Evolutionary conservation across 1,284 basidiomycete species (phyloP).

Genomic region (Acaromyces ingoldii): DNA sequence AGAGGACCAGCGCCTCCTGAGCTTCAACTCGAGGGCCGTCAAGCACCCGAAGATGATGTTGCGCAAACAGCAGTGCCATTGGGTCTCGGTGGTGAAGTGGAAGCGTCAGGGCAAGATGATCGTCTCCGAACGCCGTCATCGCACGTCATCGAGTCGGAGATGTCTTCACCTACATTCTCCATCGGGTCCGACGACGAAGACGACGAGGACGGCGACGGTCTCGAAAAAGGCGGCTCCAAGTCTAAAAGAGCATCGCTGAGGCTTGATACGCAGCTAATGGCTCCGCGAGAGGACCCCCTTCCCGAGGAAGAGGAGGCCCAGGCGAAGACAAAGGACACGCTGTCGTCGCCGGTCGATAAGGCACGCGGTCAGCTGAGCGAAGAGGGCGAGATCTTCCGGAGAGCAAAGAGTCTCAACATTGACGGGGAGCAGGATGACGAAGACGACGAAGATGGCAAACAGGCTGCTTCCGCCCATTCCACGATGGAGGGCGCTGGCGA

Average conservation of each 20-base stretch:
- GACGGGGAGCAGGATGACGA: slow-evolving; percentile 16
- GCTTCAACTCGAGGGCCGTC: neutral
- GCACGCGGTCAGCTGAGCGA: slow-evolving; percentile 38
- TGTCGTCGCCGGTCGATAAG: too few species aligned
- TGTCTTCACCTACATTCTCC: slow-evolving; percentile 32
- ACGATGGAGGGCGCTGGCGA: neutral
- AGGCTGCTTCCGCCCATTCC: too few species aligned
- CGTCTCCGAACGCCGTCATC: neutral
- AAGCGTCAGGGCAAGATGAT: too few species aligned
- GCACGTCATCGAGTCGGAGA: slow-evolving; percentile 13
- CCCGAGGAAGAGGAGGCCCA: slow-evolving; percentile 3
- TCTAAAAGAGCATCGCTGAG: slow-evolving; percentile 8
- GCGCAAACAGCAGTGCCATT: too few species aligned
- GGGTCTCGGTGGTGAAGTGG: neutral
- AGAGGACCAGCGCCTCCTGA: slow-evolving; percentile 1
- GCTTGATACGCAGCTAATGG: slow-evolving; percentile 10
- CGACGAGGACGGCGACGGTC: slow-evolving; percentile 11
- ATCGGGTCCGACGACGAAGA: slow-evolving; percentile 41
- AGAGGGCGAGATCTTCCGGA: slow-evolving; percentile 41
- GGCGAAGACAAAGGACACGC: too few species aligned
- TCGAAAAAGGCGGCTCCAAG: neutral
- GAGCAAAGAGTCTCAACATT: slow-evolving; percentile 22
- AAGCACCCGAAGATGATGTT: too few species aligned
- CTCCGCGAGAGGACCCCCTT: neutral
- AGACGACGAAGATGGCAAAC: slow-evolving; percentile 4